Base-by-base conservation (phyloP, 805 yeast species). In the Wickerhamomyces rabaulensis region DNA sequence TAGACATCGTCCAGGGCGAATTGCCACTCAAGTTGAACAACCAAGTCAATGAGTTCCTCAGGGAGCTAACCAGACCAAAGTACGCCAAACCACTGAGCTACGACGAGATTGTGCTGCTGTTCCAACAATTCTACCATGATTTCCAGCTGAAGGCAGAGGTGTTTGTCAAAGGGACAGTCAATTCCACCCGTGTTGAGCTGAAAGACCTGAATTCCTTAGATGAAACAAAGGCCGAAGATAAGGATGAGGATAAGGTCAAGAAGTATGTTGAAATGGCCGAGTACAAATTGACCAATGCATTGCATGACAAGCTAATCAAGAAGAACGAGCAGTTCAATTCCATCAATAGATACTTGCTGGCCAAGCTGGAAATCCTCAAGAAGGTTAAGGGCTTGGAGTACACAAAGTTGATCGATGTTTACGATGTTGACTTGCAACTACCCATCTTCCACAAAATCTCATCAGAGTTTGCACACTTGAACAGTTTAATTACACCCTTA, bases 51-150 rank as follows among this genome's bases (percentile, higher is more conserved):
- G 31, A 42, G n/a, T 60, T 60, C 39, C 19, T 52, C 12, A 44
- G 39, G 10, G 64, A 60, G 22, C 39, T 58, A 9, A 50, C 40
- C 17, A 39, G 44, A 17, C 64, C 64, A 4, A 58, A 53, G 33
- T 52, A 57, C 36, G 29, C 43, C 20, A 51, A 38, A 27, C 64
- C 64, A 7, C 44, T 57, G 36, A 44, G 52, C 1, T 48, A 55
- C 7, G 49, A 46, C 1, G 51, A 57, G 22, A 20, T 58, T 23
- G 44, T 53, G 12, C 15, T 26, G 3, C 31, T 53, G 40, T 57
- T 60, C 29, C 58, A 55, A 35, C 49, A 51, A 26, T 58, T 57
- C 41, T 60, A 58, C 42, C 8, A 23, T 16, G 33, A 41, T 8
- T 54, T 56, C 41, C 42, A 39, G 9, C 9, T 40, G 7, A 41